phyloP scores from a whole-genome alignment of 345 rosid genomes.

The Eucalyptus curtisii region DNA sequence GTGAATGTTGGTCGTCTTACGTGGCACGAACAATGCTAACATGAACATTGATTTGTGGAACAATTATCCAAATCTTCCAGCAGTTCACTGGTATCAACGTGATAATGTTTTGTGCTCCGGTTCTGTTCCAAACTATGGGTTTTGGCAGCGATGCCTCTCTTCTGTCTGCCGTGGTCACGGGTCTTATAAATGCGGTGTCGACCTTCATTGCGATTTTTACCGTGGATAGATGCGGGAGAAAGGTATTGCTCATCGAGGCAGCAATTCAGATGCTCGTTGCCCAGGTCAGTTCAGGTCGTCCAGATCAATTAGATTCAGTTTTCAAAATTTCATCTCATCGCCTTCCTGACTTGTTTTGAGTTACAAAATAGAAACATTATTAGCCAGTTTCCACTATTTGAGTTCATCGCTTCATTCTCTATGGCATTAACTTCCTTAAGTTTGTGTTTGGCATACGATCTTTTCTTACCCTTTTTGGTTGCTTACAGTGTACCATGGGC shows the following conservation, averaged over 20 bases:
- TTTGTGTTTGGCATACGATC: background rate
- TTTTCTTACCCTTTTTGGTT: background rate
- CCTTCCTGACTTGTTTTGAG: background rate
- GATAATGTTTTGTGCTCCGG: slow-evolving; percentile 47
- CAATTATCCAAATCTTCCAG: slow-evolving; percentile 17
- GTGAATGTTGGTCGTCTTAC: fast-evolving
- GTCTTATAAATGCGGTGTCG: slow-evolving; percentile 34
- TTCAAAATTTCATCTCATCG: background rate
- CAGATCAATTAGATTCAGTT: fast-evolving
- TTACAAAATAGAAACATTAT: slow-evolving; percentile 13
- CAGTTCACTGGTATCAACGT: slow-evolving; percentile 35
- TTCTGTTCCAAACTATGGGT: slow-evolving; percentile 56
- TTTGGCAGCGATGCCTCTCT: slow-evolving; percentile 41
- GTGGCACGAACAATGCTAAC: fast-evolving
- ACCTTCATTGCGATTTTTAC: slow-evolving; percentile 40
- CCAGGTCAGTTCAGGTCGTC: slow-evolving; percentile 1
- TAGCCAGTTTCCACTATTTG: background rate
- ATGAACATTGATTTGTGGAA: background rate
- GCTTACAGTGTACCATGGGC: slow-evolving; percentile 29
- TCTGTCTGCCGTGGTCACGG: slow-evolving; percentile 45
- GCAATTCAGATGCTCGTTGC: slow-evolving; percentile 24
- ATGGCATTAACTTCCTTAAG: background rate
- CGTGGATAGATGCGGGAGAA: slow-evolving; percentile 46
- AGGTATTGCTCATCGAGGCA: slow-evolving; percentile 28
- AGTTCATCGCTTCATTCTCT: background rate